Base-by-base conservation (phyloP, 495 filamentous ascomycete species). In the Clavariopsis aquatica region DNA sequence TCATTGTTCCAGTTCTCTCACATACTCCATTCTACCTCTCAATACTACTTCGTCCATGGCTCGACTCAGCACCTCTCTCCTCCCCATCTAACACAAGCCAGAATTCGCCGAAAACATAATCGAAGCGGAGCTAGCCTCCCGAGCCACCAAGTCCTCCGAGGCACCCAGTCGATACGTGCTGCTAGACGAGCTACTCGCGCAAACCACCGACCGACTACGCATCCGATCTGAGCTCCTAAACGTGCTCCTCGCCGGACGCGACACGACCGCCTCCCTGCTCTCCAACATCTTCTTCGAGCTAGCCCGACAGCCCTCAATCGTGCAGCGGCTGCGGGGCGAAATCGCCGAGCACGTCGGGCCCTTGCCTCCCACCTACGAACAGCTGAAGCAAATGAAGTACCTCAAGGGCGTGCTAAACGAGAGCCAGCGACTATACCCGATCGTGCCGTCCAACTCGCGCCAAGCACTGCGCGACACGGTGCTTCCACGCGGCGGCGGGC, bases 361-460 rank as follows among this genome's bases (percentile, higher is more conserved):
- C 2, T 20, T 27, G 13, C 22, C 17, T 8, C 57, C 62, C 27
- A 59, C 56, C 2, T 66, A 58, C 23, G 38, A 51, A 19, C 20
- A 52, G 15, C 58, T 71, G 12, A 66, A 62, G 34, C 12, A 47
- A 9, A 23, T 67, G 49, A 53, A 62, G n/a, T 71, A 66, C 29
- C 62, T 71, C 1, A 53, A 36, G 23, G 22, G 15, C 23, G 31
- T 60, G 43, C 3, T 69, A 27, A 68, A 68, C 17, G 65, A 68
- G 23, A 29, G 79, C 5, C 75, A 83, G 7, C 78, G 85, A 0
- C 70, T 86, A 0, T 79, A 81, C 57, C 80, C 82, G 0, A 72
- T 77, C 1, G 79, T 85, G n/a, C 82, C 81, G 5, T 71, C 74
- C 34, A 85, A 85, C 69, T 52, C 75, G 13, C 80, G 80, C 15